Conservation (phyloP, 2,329 filamentous ascomycete species). For the Fusarium sp. region DNA sequence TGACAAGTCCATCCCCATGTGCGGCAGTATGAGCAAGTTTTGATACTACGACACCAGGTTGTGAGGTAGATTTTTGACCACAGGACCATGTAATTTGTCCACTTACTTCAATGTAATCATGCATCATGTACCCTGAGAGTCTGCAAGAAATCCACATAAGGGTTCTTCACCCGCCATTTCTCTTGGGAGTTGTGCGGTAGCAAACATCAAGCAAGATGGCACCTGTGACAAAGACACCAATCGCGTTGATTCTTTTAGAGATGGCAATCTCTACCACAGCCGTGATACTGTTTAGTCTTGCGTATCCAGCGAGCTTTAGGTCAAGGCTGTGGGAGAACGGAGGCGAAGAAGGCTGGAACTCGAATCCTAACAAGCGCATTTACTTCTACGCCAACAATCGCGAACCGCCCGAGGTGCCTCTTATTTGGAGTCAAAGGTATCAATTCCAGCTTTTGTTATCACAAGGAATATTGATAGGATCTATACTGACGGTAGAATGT, state of each 20-base stretch:
- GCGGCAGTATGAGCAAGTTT: conserved; percentile 55
- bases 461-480: background rate
- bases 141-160: conserved; percentile 17
- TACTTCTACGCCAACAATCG: conserved; percentile 51
- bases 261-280: conserved; percentile 25
- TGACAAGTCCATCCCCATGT: conserved; percentile 9
- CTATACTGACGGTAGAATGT: background rate
- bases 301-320: conserved; percentile 45
- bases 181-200: background rate
- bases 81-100: conserved; percentile 3
- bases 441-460: no score
- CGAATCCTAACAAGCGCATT: conserved; percentile 48
- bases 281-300: conserved; percentile 42
- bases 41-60: conserved; percentile 5
- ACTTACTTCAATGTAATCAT: background rate
- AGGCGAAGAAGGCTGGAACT: conserved; percentile 50
- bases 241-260: conserved; percentile 38
- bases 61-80: background rate
- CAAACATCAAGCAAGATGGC: conserved; percentile 26
- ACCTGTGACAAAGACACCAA: conserved; percentile 17
- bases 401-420: conserved; percentile 48
- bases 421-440: conserved; percentile 50
- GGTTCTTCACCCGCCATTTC: background rate
- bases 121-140: background rate
- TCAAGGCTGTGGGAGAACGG: conserved; percentile 49